Percentiles rank a stretch among this genome's conserved stretches.
These are phyloP conservation scores for Chaetomium strumarium DNA, from an alignment of 2,329 filamentous ascomycete species.

Conservation along the genomic window DNA sequence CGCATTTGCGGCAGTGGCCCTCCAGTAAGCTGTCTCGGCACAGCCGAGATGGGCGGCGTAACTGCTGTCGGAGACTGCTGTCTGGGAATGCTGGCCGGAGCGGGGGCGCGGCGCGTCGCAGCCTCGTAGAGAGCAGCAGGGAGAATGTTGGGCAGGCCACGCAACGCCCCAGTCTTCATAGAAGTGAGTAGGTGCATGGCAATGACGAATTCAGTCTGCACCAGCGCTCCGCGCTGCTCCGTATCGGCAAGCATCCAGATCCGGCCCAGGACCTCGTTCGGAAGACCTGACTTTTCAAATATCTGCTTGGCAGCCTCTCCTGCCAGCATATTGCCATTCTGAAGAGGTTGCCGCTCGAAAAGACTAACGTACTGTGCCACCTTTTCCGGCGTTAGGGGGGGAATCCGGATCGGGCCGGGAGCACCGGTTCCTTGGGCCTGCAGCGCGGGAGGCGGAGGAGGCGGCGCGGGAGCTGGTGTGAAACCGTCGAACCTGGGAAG, in stretches of 20 bases:
- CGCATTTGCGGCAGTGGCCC: constrained; percentile 53
- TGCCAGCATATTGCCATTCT: constrained; percentile 65
- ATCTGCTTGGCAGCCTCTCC: constrained; percentile 88
- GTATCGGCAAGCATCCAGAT: constrained; percentile 96
- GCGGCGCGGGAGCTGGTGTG: constrained; percentile 32
- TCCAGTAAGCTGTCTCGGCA: constrained; percentile 80
- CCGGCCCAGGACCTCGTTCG: constrained; percentile 84
- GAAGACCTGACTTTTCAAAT: constrained; percentile 85
- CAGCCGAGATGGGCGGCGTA: constrained; percentile 54
- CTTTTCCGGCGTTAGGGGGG: constrained; percentile 81
- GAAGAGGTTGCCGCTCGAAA: constrained; percentile 81
- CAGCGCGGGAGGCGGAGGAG: constrained; percentile 41
- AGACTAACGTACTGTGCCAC: constrained; percentile 81
- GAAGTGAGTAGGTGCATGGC: constrained; percentile 96
- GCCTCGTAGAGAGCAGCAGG: constrained; percentile 87
- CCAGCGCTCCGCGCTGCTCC: constrained; percentile 81
- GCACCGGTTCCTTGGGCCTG: constrained; percentile 56
- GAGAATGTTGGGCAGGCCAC: constrained; percentile 70
- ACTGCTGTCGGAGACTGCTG: constrained; percentile 48
- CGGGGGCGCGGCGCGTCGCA: constrained; percentile 62
- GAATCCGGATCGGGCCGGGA: constrained; percentile 71
- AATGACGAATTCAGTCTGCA: constrained; percentile 89
- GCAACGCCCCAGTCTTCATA: constrained; percentile 76
- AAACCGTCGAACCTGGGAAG: constrained; percentile 87
- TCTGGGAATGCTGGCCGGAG: constrained; percentile 33